Base-by-base conservation (phyloP, 106 monocot species). In the Posidonia australis region DNA sequence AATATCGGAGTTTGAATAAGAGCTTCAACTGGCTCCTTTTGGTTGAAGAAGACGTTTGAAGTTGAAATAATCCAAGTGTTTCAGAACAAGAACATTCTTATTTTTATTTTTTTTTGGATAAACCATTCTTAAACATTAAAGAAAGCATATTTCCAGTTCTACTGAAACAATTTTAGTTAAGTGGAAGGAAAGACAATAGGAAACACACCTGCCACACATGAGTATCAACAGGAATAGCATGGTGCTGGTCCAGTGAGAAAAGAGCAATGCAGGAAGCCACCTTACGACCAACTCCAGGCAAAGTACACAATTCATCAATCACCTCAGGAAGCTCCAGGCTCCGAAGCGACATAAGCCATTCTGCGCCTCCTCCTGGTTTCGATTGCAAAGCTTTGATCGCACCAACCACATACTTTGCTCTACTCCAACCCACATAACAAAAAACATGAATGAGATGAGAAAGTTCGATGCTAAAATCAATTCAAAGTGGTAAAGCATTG, bases 201-300 rank as follows among this genome's bases (percentile, higher is more conserved):
- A 36, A 7, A 36, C 36, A 36, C 36, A 87, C 96, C 87, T 91
- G 64, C 96, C 96, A 98, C 56, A 98, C 96, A 79, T 98, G 96
- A 41, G 96, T 98, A 71, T 98, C 96, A 51, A 98, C 96, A 65
- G 96, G 96, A 73, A 98, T 85, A 27, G 96, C 87, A 74, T 98
- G 90, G 56, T 98, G 90, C 46, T 98, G 86, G 74, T 91, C 96
- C 18, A 98, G 87, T 5, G 96, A 98, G 76, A 98, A 98, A 22
- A 98, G 85, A 67, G 96, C 87, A 77, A 98, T 76, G 67, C 96
- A 98, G 12, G 96, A 82, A 49, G 96, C 96, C 67, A 98, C 96
- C 57, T 98, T 98, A 5, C 91, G 96, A 13, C 96, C 96, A 46
- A 98, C 96, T 27, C 96, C 96, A 54, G 96, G 91, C 69, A 98